A percentile compares a stretch with the other conserved stretches of the same genome.
phyloP scores from a whole-genome alignment of 768 basidiomycete genomes.

The Leccinum truebloodii region DNA sequence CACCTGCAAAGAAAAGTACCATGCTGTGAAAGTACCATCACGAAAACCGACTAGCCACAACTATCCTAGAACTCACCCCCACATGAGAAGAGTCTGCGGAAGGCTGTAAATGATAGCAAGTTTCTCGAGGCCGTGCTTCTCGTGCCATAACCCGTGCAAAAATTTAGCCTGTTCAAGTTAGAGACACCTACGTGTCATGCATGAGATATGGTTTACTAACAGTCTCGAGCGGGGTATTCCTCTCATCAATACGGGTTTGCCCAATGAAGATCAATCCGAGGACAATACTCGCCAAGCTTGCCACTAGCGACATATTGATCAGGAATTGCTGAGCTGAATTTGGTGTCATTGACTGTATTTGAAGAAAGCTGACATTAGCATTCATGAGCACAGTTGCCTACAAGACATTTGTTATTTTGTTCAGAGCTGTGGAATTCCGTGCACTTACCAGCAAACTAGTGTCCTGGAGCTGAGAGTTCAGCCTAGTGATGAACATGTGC shows the following conservation, averaged over 20 bases:
- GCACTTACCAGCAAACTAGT: constrained; percentile 51
- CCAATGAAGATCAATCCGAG: constrained; percentile 44
- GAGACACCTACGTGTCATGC: neutral
- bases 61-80: constrained; percentile 47
- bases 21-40: constrained; percentile 21
- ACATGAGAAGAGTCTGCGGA: constrained; percentile 59
- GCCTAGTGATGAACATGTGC: constrained; percentile 43
- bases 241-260: constrained; percentile 37
- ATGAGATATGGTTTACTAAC: neutral
- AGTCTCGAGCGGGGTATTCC: constrained; percentile 23
- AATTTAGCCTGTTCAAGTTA: constrained; percentile 10
- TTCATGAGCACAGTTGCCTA: constrained; percentile 61
- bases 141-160: constrained; percentile 20
- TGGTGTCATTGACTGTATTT: constrained; percentile 40
- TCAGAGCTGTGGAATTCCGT: neutral
- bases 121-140: constrained; percentile 45
- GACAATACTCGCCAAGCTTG: constrained; percentile 43
- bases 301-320: constrained; percentile 45
- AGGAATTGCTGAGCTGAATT: constrained; percentile 37
- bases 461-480: constrained; percentile 52
- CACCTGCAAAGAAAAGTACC: constrained; percentile 30
- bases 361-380: constrained; percentile 59
- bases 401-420: neutral
- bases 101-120: constrained; percentile 55
- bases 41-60: neutral